phyloP scores from a whole-genome alignment of 106 monocot genomes.

The Apostasia shenzhenica region DNA sequence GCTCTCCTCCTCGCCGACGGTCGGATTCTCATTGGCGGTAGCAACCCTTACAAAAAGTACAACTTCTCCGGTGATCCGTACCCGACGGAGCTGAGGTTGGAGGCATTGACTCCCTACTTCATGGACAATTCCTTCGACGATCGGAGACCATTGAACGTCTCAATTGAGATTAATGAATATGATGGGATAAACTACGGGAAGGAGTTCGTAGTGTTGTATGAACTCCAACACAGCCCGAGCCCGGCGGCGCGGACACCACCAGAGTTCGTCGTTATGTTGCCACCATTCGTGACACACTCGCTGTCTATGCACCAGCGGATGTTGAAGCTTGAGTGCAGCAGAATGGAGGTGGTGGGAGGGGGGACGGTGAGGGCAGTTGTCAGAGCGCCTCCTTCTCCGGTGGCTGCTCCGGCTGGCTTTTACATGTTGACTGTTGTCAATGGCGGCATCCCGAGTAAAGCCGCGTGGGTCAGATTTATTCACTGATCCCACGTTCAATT shows the following conservation, averaged over 20 bases:
- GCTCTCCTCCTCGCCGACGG: conserved; percentile 42
- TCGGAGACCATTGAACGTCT: conserved; percentile 18
- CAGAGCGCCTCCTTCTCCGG: conserved; percentile 27
- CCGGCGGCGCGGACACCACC: background rate
- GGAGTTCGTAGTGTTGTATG: conserved; percentile 24
- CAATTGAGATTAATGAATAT: background rate
- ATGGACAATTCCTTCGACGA: conserved; percentile 11
- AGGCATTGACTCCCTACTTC: conserved; percentile 46
- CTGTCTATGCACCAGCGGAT: conserved; percentile 57
- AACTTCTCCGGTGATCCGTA: conserved; percentile 15
- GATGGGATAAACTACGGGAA: conserved; percentile 24
- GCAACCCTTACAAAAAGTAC: conserved; percentile 41
- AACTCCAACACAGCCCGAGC: background rate
- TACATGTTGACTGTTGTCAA: conserved; percentile 54
- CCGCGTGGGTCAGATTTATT: conserved; percentile 36
- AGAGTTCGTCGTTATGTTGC: conserved; percentile 25
- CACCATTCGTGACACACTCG: conserved; percentile 59
- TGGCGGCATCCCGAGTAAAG: conserved; percentile 31
- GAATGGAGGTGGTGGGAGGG: background rate
- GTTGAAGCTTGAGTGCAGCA: conserved; percentile 25
- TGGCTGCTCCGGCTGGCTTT: conserved; percentile 40
- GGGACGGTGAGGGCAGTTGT: conserved; percentile 2
- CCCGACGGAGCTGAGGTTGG: conserved; percentile 56
- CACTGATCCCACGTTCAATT: no score
- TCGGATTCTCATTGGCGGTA: conserved; percentile 40